Base-by-base conservation (phyloP, 805 yeast genomes). In the Yamadazyma paraphyllophila region DNA sequence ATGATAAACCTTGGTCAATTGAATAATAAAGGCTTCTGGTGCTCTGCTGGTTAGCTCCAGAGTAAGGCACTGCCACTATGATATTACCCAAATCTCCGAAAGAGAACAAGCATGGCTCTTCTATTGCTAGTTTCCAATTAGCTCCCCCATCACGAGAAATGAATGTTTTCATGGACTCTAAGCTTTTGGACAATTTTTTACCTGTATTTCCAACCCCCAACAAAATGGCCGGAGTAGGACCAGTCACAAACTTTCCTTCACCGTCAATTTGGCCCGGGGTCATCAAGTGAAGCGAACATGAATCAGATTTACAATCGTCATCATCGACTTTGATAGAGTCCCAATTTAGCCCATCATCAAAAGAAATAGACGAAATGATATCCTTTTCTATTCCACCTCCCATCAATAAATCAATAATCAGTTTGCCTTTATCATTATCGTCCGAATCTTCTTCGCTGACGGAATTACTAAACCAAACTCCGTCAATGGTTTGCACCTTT, bases 11-110 rank as follows among this genome's bases (percentile, higher is more conserved):
- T 58, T 85, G 89, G 59, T 88, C 91, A 11, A 82, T 58, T 0
- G 95, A 82, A 55, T 73, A 88, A 31, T 55, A 58, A 31, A 72
- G 50, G n/a, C 62, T 59, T 10, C 66, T 63, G 0, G 60, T 55
- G 4, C 56, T 59, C 4, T 71, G 58, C 13, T 60, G 56, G 29
- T 55, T 64, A 1, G 52, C 51, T 2, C 30, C 37, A 20, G 44
- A 36, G 41, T 52, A 55, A 31, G 85, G 83, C n/a, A 79, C 62
- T 1, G 88, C 85, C 2, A 85, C 61, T 13, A 87, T 75, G 9
- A 88, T 62, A 56, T 88, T 85, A 29, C 96, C 96, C 47, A 77
- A 79, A 62, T 88, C 95, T 39, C 92, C 96, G 65, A 81, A 82
- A 1, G 81, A 73, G 50, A 77, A 80, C 2, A 71, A 49, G 32